A percentile compares a stretch with the other conserved stretches of the same genome.
phyloP scores from a whole-genome alignment of 2,329 filamentous ascomycete species.

The Sclerotinia minor region DNA sequence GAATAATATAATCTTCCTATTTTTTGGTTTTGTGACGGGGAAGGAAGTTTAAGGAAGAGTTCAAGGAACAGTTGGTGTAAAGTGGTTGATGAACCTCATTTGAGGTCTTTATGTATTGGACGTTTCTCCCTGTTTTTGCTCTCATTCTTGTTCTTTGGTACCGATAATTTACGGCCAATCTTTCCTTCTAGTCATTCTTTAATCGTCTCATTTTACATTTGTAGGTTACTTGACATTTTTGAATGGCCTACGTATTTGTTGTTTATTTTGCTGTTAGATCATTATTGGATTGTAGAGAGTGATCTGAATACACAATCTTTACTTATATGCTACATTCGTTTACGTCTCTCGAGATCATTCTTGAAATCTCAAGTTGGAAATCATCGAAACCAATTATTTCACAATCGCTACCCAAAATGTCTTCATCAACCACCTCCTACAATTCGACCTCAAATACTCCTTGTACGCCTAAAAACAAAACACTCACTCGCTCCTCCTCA shows the following conservation, averaged over 20 bases:
- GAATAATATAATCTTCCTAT: not conserved
- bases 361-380: not conserved
- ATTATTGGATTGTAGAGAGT: not conserved
- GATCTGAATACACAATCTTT: not conserved
- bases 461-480: not conserved
- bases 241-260: not conserved
- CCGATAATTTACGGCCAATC: not conserved
- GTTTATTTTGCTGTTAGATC: not conserved
- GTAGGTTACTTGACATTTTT: not conserved
- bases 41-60: not conserved
- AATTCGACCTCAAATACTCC: not conserved
- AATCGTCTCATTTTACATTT: not conserved
- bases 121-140: not conserved
- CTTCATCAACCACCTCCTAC: not conserved
- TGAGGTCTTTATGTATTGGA: not conserved
- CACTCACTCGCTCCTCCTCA: not conserved
- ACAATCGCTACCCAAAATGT: not conserved
- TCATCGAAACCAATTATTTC: not conserved
- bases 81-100: not conserved
- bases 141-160: not conserved
- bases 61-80: conserved; percentile 1
- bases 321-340: not conserved
- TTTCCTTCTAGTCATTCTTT: conserved; percentile 1
- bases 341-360: not conserved
- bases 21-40: not conserved